Evolutionary conservation across 2,329 filamentous ascomycete species (phyloP).

Genomic region (Beauveria medogensis): DNA sequence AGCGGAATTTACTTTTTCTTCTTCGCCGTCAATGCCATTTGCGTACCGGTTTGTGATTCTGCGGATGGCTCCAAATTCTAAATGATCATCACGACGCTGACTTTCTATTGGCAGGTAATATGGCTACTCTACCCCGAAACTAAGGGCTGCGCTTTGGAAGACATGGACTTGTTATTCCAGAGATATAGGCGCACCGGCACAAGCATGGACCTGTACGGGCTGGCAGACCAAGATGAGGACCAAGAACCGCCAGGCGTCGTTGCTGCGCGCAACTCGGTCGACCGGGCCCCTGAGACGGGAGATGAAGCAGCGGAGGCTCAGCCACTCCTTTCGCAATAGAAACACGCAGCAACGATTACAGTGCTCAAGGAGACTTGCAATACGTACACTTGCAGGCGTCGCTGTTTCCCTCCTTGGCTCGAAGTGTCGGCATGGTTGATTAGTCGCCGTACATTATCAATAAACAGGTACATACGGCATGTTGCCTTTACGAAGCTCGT

Average conservation of each 20-base stretch:
- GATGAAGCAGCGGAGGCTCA: neutral
- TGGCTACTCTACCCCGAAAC: conserved; percentile 38
- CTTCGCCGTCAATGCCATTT: conserved; percentile 42
- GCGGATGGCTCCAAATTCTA: neutral
- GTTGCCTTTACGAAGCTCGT: conserved; percentile 9
- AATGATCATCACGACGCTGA: neutral
- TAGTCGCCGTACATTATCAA: conserved; percentile 4
- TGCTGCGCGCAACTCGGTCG: neutral
- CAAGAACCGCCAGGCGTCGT: neutral
- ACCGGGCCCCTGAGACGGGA: neutral
- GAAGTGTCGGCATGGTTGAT: conserved; percentile 7
- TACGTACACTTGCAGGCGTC: neutral
- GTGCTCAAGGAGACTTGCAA: neutral
- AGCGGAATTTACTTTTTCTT: conserved; percentile 50
- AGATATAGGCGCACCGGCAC: neutral
- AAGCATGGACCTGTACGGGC: neutral
- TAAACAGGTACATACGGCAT: conserved; percentile 14
- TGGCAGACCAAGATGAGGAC: neutral
- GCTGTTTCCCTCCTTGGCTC: neutral
- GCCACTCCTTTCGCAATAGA: neutral
- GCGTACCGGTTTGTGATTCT: conserved; percentile 30
- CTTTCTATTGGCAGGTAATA: conserved; percentile 25
- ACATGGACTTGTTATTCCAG: conserved; percentile 37
- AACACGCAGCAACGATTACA: neutral
- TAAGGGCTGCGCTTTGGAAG: conserved; percentile 32